phyloP scores from a whole-genome alignment of 2,329 filamentous ascomycete genomes.

The Calonectria multiphialidica region DNA sequence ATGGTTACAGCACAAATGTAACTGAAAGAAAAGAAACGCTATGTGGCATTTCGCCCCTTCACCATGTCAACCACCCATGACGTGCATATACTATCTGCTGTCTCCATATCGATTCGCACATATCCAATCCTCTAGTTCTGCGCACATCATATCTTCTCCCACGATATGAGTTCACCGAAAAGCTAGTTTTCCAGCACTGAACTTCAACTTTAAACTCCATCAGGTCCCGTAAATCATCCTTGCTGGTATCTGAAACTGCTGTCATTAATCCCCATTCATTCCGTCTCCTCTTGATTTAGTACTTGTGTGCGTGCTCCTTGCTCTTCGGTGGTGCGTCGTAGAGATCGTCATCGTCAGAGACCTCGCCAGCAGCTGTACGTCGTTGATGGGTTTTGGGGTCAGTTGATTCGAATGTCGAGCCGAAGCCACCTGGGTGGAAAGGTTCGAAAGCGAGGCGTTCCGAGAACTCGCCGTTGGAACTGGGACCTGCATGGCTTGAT shows the following conservation, averaged over 20 bases:
- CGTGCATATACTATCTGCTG: slow-evolving; percentile 33
- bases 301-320: slow-evolving; percentile 53
- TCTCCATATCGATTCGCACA: slow-evolving; percentile 16
- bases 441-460: slow-evolving; percentile 50
- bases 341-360: slow-evolving; percentile 53
- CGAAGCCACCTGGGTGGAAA: slow-evolving; percentile 55
- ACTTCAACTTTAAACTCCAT: neutral
- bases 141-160: neutral
- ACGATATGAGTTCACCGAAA: neutral
- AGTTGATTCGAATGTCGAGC: slow-evolving; percentile 28
- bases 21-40: slow-evolving; percentile 38
- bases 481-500: slow-evolving; percentile 27
- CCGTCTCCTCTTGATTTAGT: slow-evolving; percentile 34
- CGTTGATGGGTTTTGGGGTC: slow-evolving; percentile 30
- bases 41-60: slow-evolving; percentile 40
- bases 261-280: neutral
- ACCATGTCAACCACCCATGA: slow-evolving; percentile 36
- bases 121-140: slow-evolving; percentile 4
- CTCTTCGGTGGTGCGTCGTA: slow-evolving; percentile 54
- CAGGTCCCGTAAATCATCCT: neutral
- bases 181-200: neutral
- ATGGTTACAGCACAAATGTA: slow-evolving; percentile 29
- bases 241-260: neutral
- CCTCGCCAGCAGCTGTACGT: slow-evolving; percentile 39
- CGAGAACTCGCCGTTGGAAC: slow-evolving; percentile 31